Conservation (phyloP, 176 grass and related monocot species). For the Themeda triandra region DNA sequence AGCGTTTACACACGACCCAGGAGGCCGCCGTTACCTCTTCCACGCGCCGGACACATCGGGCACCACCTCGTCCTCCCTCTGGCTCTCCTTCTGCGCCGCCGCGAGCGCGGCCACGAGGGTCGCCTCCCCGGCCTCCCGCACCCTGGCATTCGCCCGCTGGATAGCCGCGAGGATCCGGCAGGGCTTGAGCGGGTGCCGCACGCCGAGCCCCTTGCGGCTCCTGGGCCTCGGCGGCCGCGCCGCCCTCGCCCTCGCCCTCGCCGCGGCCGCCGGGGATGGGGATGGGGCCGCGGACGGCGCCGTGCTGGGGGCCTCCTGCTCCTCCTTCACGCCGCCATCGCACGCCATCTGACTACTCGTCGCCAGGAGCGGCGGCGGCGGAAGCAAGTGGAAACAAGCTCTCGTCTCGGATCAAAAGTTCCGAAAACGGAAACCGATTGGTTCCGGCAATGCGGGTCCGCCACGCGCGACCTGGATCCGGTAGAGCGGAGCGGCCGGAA, state of each 20-base stretch:
- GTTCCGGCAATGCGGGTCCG: slow-evolving; percentile 26
- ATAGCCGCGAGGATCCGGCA: slow-evolving; percentile 34
- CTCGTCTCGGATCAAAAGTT: background rate
- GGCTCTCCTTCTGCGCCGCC: background rate
- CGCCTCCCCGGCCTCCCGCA: slow-evolving; percentile 29
- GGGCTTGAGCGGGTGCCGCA: slow-evolving; percentile 55
- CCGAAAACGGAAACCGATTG: background rate
- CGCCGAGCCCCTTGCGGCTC: slow-evolving; percentile 32
- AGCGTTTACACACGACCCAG: background rate
- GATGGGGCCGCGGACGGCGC: slow-evolving; percentile 10
- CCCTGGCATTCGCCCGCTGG: slow-evolving; percentile 40
- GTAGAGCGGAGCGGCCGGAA: background rate
- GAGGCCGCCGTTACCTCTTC: slow-evolving; percentile 53
- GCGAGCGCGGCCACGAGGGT: slow-evolving; percentile 15
- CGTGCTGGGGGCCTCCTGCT: slow-evolving; percentile 30
- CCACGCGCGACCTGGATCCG: background rate
- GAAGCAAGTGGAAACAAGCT: background rate
- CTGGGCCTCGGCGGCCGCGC: slow-evolving; percentile 28
- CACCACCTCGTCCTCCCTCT: slow-evolving; percentile 31
- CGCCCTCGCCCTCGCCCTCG: slow-evolving; percentile 18
- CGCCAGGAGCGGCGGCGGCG: background rate
- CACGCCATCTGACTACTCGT: slow-evolving; percentile 46
- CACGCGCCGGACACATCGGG: slow-evolving; percentile 43
- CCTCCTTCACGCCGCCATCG: slow-evolving; percentile 41
- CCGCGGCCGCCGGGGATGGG: background rate